phyloP scores from a whole-genome alignment of 176 grass and related monocot species.

The Lolium multiflorum region DNA sequence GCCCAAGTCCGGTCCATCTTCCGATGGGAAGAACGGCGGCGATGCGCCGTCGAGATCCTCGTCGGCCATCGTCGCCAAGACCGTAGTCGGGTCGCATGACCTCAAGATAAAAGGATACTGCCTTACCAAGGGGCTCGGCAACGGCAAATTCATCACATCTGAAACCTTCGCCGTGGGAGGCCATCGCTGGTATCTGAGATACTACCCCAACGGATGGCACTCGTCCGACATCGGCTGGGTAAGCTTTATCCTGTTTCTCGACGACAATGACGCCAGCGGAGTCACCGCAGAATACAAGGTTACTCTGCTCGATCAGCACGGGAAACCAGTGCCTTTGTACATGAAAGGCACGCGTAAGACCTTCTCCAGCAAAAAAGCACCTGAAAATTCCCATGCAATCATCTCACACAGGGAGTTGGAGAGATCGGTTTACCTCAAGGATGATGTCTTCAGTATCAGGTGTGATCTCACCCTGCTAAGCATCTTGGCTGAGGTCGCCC shows the following conservation, averaged over 20 bases:
- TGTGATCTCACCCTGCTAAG: neutral
- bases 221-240: neutral
- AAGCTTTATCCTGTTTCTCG: neutral
- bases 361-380: neutral
- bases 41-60: neutral
- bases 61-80: neutral
- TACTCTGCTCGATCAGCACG: neutral
- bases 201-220: neutral
- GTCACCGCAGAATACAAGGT: neutral
- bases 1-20: neutral
- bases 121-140: neutral
- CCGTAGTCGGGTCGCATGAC: neutral
- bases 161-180: neutral
- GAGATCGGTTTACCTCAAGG: no score
- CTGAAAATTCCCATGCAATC: no score
- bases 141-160: neutral
- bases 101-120: conserved; percentile 1
- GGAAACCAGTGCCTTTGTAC: neutral
- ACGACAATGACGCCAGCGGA: neutral
- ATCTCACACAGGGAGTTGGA: no score
- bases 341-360: neutral
- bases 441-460: neutral
- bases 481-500: neutral
- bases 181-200: neutral
- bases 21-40: neutral